phyloP scores from a whole-genome alignment of 768 basidiomycete genomes.

The Melanogaster broomeanus region DNA sequence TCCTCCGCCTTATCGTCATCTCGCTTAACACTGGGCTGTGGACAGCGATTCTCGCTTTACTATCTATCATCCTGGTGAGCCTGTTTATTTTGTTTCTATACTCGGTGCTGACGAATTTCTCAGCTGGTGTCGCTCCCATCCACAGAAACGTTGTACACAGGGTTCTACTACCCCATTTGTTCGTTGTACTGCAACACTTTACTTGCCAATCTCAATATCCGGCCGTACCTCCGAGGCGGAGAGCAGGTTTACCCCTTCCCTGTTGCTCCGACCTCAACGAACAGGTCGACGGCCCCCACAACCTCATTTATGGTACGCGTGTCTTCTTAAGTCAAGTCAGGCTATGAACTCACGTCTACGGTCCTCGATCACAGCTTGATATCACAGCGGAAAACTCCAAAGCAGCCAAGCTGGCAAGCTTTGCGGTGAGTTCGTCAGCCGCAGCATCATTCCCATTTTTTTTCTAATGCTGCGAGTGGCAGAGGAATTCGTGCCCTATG shows the following conservation, averaged over 20 bases:
- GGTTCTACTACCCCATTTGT: constrained; percentile 20
- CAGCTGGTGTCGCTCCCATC: background rate
- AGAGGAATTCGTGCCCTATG: background rate
- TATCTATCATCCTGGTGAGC: background rate
- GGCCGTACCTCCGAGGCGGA: background rate
- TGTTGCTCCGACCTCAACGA: background rate
- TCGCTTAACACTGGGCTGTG: background rate
- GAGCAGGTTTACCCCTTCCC: background rate
- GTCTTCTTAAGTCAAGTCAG: background rate
- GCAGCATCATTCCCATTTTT: background rate
- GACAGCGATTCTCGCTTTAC: background rate
- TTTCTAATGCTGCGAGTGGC: background rate
- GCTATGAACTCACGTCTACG: background rate
- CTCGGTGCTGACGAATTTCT: background rate
- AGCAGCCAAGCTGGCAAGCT: background rate
- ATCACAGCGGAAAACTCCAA: background rate
- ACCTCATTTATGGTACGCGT: background rate
- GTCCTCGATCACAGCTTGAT: background rate
- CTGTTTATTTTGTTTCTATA: background rate
- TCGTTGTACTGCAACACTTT: constrained; percentile 24
- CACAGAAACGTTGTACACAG: background rate
- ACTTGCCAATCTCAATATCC: constrained; percentile 20
- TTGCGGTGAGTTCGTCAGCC: background rate
- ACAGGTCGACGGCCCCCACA: background rate
- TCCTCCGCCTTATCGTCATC: background rate